Base-by-base conservation (phyloP, 1,139 yeast species). In the Geotrichum candidum region DNA sequence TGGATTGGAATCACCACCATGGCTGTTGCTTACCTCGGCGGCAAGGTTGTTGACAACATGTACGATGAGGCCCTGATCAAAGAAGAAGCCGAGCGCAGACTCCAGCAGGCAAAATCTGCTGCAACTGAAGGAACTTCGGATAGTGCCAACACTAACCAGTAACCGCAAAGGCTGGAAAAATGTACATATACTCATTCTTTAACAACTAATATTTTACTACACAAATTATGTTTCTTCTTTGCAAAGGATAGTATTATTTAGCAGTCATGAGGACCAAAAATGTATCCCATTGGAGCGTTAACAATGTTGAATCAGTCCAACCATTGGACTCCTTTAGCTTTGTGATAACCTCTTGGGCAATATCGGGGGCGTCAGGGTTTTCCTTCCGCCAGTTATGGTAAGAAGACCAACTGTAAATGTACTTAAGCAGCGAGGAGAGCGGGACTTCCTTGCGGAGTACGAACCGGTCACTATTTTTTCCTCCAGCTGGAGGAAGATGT, bases 361-460 rank as follows among this genome's bases (percentile, higher is more conserved):
- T 64, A 59, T 76, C 79, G 0, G 66, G 66, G 11, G 46, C 60
- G 60, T 70, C 65, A 0, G 76, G 72, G 66, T 77, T 71, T 35
- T 67, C 72, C 58, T 74, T 73, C 70, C 79, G 79, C 91, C 95
- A 88, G 15, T 78, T 77, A 70, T 86, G 89, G 69, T 85, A 85
- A 6, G 89, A 84, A 69, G 94, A 87, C 62, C 58, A 59, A 15
- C 59, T 55, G 11, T 51, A 48, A 18, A 82, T 74, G 2, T 71
- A 70, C 64, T 77, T 81, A 50, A 74, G 73, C 60, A 83, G 78
- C 52, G 73, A 74, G 60, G 80, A 76, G 9, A 79, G 70, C 18
- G 80, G 76, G 46, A 67, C 69, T 6, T 13, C 51, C 35, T 55
- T 56, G 15, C 13, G 33, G 31, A 62, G 35, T 3, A 54, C 53